phyloP scores from a whole-genome alignment of 2,329 filamentous ascomycete species.

The Cladosporium sp. region DNA sequence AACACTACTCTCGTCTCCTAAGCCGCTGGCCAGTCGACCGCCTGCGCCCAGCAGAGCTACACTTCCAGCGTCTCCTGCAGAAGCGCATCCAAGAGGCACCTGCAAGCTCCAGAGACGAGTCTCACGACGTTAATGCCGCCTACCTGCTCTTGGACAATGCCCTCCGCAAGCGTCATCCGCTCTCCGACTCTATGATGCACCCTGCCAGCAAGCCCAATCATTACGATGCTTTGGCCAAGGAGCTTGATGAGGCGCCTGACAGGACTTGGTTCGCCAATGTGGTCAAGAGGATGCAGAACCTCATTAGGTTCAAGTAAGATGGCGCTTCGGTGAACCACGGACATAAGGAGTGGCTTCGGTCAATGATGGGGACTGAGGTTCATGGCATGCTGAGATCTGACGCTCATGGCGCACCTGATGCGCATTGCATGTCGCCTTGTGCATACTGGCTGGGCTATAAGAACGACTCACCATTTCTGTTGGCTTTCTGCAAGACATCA shows the following conservation, averaged over 20 bases:
- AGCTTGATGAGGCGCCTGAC: slow-evolving; percentile 49
- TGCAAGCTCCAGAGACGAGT: slow-evolving; percentile 29
- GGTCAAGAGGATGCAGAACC: slow-evolving; percentile 34
- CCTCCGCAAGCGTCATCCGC: slow-evolving; percentile 47
- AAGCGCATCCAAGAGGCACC: slow-evolving; percentile 33
- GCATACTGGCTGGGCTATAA: background rate
- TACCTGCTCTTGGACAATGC: slow-evolving; percentile 55
- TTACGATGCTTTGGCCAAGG: slow-evolving; percentile 46
- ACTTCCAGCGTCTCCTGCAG: slow-evolving; percentile 39
- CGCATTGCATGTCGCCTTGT: background rate
- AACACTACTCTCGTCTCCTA: slow-evolving; percentile 46
- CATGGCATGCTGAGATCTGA: background rate
- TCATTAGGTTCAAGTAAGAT: slow-evolving; percentile 4
- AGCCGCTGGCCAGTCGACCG: slow-evolving; percentile 45
- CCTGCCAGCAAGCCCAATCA: slow-evolving; percentile 47
- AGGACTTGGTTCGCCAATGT: slow-evolving; percentile 42
- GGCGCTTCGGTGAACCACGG: background rate
- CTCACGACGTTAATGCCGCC: slow-evolving; percentile 50
- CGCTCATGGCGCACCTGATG: no score
- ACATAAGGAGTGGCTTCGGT: background rate
- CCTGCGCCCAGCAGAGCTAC: slow-evolving; percentile 39
- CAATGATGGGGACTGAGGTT: background rate
- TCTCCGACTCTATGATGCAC: slow-evolving; percentile 41
- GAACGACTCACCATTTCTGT: background rate
- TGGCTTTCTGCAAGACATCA: background rate